Conservation (phyloP, 495 filamentous ascomycete genomes). For the Penicillium malachiteum region DNA sequence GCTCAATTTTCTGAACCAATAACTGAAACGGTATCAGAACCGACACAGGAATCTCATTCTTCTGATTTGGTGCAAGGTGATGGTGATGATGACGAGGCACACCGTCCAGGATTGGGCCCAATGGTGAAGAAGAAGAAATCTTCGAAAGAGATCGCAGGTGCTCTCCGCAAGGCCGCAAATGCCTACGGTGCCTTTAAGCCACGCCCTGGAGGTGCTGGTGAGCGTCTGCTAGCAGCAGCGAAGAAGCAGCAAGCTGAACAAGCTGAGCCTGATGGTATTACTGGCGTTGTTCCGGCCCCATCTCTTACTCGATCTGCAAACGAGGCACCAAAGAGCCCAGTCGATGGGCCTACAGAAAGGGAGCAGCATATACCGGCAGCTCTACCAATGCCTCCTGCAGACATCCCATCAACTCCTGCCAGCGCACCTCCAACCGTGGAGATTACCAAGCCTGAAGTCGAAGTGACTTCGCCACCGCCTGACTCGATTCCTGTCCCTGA, state of each 20-base stretch:
- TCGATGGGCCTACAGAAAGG: slow-evolving; percentile 17
- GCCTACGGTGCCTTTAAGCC: slow-evolving; percentile 84
- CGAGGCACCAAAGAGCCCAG: slow-evolving; percentile 25
- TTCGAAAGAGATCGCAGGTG: slow-evolving; percentile 66
- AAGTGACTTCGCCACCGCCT: slow-evolving; percentile 19
- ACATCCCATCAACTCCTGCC: slow-evolving; percentile 1
- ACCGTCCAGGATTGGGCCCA: slow-evolving; percentile 79
- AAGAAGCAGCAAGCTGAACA: slow-evolving; percentile 53
- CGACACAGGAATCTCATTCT: background rate
- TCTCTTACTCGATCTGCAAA: slow-evolving; percentile 38
- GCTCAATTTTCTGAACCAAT: background rate
- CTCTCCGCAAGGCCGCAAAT: slow-evolving; percentile 81
- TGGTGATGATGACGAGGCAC: slow-evolving; percentile 49
- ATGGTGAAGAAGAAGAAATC: slow-evolving; percentile 86
- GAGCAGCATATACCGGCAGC: slow-evolving; percentile 10
- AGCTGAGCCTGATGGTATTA: slow-evolving; percentile 81
- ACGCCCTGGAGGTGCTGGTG: slow-evolving; percentile 75
- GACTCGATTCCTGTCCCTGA: slow-evolving; percentile 33
- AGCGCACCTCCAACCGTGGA: slow-evolving; percentile 41
- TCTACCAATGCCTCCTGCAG: background rate
- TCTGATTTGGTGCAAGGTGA: slow-evolving; percentile 16
- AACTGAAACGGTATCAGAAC: background rate
- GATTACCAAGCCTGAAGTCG: slow-evolving; percentile 32
- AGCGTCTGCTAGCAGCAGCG: slow-evolving; percentile 57
- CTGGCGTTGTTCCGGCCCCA: slow-evolving; percentile 78